Percentiles rank a stretch among this genome's conserved stretches.
phyloP scores from a whole-genome alignment of 2,329 filamentous ascomycete species.

The Dendryphion nanum region DNA sequence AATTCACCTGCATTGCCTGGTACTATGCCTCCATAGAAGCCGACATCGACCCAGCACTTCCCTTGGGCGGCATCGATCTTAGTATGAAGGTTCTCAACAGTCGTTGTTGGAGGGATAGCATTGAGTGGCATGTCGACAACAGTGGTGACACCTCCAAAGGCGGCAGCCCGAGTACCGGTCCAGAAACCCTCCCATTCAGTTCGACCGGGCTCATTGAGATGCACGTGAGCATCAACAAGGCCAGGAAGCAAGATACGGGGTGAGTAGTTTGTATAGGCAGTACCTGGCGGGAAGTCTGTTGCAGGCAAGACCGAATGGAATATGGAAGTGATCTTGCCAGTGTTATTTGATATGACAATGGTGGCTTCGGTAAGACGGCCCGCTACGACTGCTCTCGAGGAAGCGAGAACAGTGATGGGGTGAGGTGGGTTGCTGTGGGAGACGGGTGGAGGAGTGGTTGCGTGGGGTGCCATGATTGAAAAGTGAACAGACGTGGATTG shows the following conservation, averaged over 20 bases:
- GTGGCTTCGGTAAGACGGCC: constrained; percentile 78
- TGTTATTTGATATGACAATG: constrained; percentile 71
- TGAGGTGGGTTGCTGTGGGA: constrained; percentile 29
- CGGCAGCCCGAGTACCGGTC: constrained; percentile 89
- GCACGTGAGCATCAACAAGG: constrained; percentile 93
- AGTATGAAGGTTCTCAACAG: constrained; percentile 74
- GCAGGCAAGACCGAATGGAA: constrained; percentile 70
- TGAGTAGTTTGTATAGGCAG: constrained; percentile 78
- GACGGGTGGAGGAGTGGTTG: constrained; percentile 29
- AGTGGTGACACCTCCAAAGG: constrained; percentile 93
- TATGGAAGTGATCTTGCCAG: constrained; percentile 82
- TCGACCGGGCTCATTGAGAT: constrained; percentile 93
- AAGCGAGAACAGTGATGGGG: constrained; percentile 74
- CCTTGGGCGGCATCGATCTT: constrained; percentile 81
- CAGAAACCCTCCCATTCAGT: constrained; percentile 99
- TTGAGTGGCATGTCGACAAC: constrained; percentile 98
- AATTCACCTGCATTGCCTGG: constrained; percentile 81
- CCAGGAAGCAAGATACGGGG: constrained; percentile 84
- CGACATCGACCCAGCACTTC: constrained; percentile 98
- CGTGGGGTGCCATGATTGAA: constrained; percentile 43
- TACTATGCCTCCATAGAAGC: constrained; percentile 93
- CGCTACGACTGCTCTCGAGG: constrained; percentile 77
- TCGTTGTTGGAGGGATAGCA: constrained; percentile 94
- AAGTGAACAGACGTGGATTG: too few species aligned
- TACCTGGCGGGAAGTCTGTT: constrained; percentile 70